These are phyloP conservation scores for Yueomyces sinensis DNA, from an alignment of 805 yeast genomes.

Conservation along the genomic window DNA sequence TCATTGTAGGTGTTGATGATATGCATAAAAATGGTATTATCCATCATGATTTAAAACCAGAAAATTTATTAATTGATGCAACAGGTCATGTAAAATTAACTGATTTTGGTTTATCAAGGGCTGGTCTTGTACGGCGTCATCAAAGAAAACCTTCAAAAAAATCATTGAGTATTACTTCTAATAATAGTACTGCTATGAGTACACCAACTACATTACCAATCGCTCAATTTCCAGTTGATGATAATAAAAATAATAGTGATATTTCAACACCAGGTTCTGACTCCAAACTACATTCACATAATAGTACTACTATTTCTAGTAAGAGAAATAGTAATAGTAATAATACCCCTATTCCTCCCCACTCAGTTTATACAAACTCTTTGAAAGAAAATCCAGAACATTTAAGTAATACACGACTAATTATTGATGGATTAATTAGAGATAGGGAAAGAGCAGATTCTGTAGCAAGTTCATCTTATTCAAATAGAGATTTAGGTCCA, in stretches of 20 bases:
- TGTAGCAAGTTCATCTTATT: constrained; percentile 7
- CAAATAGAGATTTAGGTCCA: constrained; percentile 10
- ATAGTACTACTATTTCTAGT: not conserved
- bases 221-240: not conserved
- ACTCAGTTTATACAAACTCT: not conserved
- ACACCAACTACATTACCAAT: not conserved
- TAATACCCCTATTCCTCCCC: not conserved
- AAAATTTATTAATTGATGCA: constrained; percentile 74
- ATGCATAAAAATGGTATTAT: constrained; percentile 80
- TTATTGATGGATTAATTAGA: constrained; percentile 1
- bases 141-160: constrained; percentile 16
- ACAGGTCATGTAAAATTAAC: constrained; percentile 85
- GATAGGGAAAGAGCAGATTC: constrained; percentile 10
- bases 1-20: constrained; percentile 80
- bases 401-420: not conserved
- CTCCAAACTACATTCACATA: not conserved
- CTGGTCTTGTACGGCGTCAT: constrained; percentile 81
- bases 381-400: not conserved
- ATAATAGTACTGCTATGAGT: not conserved
- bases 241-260: not conserved
- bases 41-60: constrained; percentile 94
- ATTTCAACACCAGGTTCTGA: not conserved
- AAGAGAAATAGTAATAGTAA: not conserved
- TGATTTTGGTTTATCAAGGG: constrained; percentile 86
- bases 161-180: constrained; percentile 1